Evolutionary conservation across 176 grass and related monocot genomes (phyloP), one percentile per base, ranked within the genome.

Genomic region (Areca catechu): DNA sequence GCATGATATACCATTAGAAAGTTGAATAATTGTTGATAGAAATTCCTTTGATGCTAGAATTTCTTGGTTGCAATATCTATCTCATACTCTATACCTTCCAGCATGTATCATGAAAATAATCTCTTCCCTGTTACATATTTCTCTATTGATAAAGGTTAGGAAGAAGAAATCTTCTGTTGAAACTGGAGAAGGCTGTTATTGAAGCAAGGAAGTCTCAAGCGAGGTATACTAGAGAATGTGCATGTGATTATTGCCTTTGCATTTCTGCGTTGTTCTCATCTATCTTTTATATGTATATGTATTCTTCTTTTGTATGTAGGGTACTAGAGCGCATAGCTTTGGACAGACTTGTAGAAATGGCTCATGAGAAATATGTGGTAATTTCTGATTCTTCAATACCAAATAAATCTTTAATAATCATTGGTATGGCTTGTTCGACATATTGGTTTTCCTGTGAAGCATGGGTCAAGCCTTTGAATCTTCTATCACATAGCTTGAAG

Each of bases 331-430:
- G 15, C 16, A 53, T 49, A 50, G 72, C 85, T 43, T 64, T 89
- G 76, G 80, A 89, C 24, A 83, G 55, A 73, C 85, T 89, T 66
- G 65, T 89, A 54, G 47, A 67, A 56, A 83, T 68, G 28, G 80
- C 85, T 18, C 77, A 83, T n/a, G 76, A 80, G 29, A 89, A 74
- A 74, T 89, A 89, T 75, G 73, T 83, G 85, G 85, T 89, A 89
- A 83, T 62, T 73, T 20, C 49, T 6, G 20, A 50, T 60, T 74
- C 61, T 4, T 67, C n/a, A 56, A 60, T 63, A 23, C 5, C 50
- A 60, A 9, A 25, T 74, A 21, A 66, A 74, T 67, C 25, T 81
- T 69, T 69, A 76, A 14, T 43, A 43, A 43, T 43, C 6, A 43
- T 43, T 3, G 1, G 34, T 43, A 12, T 10, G 14, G 10, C 9